phyloP scores from a whole-genome alignment of 768 basidiomycete genomes.

The Chalciporus sphaerocephalus region DNA sequence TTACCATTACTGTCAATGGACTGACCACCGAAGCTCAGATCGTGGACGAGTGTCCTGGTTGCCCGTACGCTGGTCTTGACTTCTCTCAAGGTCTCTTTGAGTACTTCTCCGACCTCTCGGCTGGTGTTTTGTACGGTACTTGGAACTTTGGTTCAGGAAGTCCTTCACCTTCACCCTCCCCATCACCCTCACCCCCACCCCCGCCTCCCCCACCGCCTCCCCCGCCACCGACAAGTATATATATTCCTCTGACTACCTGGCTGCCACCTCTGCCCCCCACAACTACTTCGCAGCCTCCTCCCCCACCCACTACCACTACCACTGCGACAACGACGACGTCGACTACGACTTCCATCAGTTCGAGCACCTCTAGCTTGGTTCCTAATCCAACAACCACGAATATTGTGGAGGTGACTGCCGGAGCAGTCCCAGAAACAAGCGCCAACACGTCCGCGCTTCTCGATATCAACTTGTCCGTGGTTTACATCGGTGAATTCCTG shows the following conservation, averaged over 20 bases:
- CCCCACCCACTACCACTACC: slow-evolving; percentile 23
- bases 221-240: slow-evolving; percentile 11
- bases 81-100: slow-evolving; percentile 62
- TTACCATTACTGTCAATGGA: slow-evolving; percentile 60
- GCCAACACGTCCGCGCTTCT: slow-evolving; percentile 10
- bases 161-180: slow-evolving; percentile 22
- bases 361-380: slow-evolving; percentile 21
- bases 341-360: slow-evolving; percentile 11
- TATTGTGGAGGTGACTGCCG: slow-evolving; percentile 9
- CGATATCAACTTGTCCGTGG: slow-evolving; percentile 14
- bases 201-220: slow-evolving; percentile 12
- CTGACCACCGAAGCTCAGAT: slow-evolving; percentile 55
- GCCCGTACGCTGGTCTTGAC: slow-evolving; percentile 64
- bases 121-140: slow-evolving; percentile 54
- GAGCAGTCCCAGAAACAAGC: slow-evolving; percentile 2
- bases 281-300: slow-evolving; percentile 21
- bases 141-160: slow-evolving; percentile 46
- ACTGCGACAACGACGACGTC: slow-evolving; percentile 13
- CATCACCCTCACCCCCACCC: slow-evolving; percentile 21
- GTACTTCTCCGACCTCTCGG: slow-evolving; percentile 45
- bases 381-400: slow-evolving; percentile 21
- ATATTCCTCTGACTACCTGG: slow-evolving; percentile 20
- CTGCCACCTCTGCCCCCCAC: slow-evolving; percentile 15
- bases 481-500: slow-evolving; percentile 21
- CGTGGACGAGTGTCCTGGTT: slow-evolving; percentile 66